Evolutionary conservation across 495 filamentous ascomycete species (phyloP), one percentile per base, ranked within the genome.

Genomic region (Pyrenula massariospora): DNA sequence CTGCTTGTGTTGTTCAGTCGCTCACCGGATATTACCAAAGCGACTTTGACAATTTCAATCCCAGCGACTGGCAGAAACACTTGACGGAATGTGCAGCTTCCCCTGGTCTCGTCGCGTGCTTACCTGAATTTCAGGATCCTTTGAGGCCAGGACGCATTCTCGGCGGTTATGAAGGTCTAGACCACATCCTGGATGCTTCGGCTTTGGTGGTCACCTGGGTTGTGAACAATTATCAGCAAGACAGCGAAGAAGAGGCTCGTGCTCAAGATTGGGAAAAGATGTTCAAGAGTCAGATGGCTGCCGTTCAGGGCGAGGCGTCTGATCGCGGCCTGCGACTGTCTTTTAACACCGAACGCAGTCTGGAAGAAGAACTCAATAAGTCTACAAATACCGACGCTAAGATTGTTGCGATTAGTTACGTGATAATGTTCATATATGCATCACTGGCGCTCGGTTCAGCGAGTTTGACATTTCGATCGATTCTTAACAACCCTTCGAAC

Each of bases 371-470:
- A 64, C 75, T 84, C 51, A 98, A 96, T 71, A 95, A 97, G 68
- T 91, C 87, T 11, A 95, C 89, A 36, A 98, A 98, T 67, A 96
- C 93, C 1, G 93, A 98, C 69, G 93, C 91, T 20, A 96, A 92
- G 69, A 97, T 98, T 60, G 84, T 98, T 12, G 86, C 94, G 48
- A 87, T 97, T 69, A 96, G 92, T 74, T 98, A 98, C 71, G 80
- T 97, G 59, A 87, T 96, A 69, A 98, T 98, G 93, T 97, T 98
- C 66, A 68, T 98, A 36, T 98, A 98, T 63, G 93, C 91, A 2
- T 96, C 91, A 1, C 64, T 98, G 31, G 91, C 93, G 2, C 72
- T 98, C 2, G 94, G 93, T 2, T 94, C 91, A 1, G 91, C 85
- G 12, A 91, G 87, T 1, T 72, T 95, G 25, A 85, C 86, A 25